Conservation (phyloP, 2,329 filamentous ascomycete genomes). For the Aspergillus sergii region DNA sequence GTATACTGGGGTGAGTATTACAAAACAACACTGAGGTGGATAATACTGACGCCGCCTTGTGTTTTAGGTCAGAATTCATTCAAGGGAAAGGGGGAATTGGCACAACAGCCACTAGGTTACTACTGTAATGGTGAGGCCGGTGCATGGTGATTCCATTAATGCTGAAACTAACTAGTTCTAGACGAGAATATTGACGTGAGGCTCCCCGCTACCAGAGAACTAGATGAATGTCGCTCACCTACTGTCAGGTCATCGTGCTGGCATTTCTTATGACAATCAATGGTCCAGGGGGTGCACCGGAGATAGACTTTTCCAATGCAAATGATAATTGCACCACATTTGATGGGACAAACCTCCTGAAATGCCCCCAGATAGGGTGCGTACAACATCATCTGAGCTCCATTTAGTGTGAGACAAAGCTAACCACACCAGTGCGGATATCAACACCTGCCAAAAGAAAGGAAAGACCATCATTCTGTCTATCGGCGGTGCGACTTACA, state of each 20-base stretch:
- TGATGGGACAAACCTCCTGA: conserved; percentile 58
- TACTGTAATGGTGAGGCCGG: conserved; percentile 61
- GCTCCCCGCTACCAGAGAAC: neutral
- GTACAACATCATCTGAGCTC: conserved; percentile 21
- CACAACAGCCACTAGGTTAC: conserved; percentile 58
- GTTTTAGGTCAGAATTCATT: conserved; percentile 63
- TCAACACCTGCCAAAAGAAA: conserved; percentile 62
- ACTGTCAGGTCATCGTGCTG: conserved; percentile 60
- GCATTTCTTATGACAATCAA: conserved; percentile 64
- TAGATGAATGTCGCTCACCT: conserved; percentile 15
- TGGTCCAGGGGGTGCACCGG: conserved; percentile 51
- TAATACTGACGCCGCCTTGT: neutral
- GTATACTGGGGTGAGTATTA: conserved; percentile 62
- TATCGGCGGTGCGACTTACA: conserved; percentile 71
- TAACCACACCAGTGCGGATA: conserved; percentile 42
- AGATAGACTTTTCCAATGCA: conserved; percentile 67
- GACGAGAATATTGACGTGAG: conserved; percentile 32
- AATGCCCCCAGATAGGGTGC: conserved; percentile 68
- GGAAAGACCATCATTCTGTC: conserved; percentile 74
- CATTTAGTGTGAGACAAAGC: neutral
- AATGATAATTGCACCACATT: conserved; percentile 65
- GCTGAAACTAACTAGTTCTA: conserved; percentile 20
- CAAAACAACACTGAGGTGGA: neutral
- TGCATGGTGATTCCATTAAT: neutral
- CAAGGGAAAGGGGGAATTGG: conserved; percentile 45